Evolutionary conservation across 768 basidiomycete genomes (phyloP), one percentile per base, ranked within the genome.

Genomic region (Serendipita sp.): DNA sequence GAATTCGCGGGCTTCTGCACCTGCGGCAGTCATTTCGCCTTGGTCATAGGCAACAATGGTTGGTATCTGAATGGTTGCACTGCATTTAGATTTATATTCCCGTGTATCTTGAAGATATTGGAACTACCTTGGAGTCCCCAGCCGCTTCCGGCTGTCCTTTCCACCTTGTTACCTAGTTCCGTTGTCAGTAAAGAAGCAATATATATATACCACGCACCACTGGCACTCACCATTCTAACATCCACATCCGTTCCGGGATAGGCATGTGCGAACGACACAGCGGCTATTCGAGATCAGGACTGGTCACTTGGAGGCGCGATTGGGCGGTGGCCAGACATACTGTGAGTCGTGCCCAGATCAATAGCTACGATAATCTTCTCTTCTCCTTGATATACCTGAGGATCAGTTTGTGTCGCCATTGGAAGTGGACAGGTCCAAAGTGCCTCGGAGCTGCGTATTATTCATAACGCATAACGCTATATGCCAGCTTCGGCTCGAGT

Each of bases 281-380:
- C 56, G 28, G 16, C 56, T 34, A 41, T 41, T 13, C 13, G 13
- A 5, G 2, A 13, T 41, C 41, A 41, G 41, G 13, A 41, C 5
- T 13, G 13, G 41, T 7, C 13, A 7, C 41, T 13, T 24, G 13
- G 41, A 41, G 13, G 13, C 41, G 5, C 41, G 13, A 41, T 5
- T 13, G 41, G 13, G 7, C 41, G 41, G 24, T 24, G 24, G 24
- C 24, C 13, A 41, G 5, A 13, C 41, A 13, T 41, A 63, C 62
- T 63, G 28, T 38, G 35, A 41, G 62, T 63, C 7, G 62, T 63
- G 16, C 62, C 62, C 16, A 37, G 18, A 45, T 63, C 62, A 16
- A 63, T 63, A 37, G 62, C 62, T 28, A 63, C 13, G 62, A 63
- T 35, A 41, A 63, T 13, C 11, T 35, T 63, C 62, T 63, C 62